Conservation (phyloP, 768 basidiomycete species). For the Termitomyces sp. region DNA sequence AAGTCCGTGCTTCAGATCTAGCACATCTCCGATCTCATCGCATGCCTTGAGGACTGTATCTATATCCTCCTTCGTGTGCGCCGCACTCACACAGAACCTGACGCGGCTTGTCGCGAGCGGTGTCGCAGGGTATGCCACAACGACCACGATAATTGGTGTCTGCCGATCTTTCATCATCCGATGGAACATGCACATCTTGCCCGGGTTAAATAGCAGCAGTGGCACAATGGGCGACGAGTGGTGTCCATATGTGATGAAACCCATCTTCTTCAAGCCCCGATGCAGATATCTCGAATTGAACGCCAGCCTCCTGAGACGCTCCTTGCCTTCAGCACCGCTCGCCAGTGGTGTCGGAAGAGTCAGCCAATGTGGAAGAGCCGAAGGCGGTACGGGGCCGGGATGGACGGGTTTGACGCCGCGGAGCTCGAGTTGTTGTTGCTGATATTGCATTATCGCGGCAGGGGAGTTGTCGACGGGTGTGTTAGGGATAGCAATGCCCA, state of each 20-base stretch:
- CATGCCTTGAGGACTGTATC: constrained; percentile 83
- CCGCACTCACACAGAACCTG: constrained; percentile 90
- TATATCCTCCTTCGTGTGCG: constrained; percentile 97
- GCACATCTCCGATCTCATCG: constrained; percentile 86
- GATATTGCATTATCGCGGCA: constrained; percentile 21
- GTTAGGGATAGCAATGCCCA: constrained; percentile 65
- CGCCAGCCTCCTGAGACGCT: constrained; percentile 82
- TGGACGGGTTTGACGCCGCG: constrained; percentile 42
- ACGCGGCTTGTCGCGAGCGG: constrained; percentile 86
- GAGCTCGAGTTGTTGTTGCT: constrained; percentile 15
- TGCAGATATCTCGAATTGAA: constrained; percentile 96
- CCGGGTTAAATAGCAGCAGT: constrained; percentile 86
- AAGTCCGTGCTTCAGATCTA: constrained; percentile 85
- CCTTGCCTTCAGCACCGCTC: constrained; percentile 81
- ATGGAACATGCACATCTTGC: constrained; percentile 91
- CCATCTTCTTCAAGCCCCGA: constrained; percentile 81
- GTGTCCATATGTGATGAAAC: constrained; percentile 96
- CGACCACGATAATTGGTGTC: constrained; percentile 84
- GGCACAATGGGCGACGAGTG: constrained; percentile 92
- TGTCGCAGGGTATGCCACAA: constrained; percentile 90
- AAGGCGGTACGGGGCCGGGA: constrained; percentile 68
- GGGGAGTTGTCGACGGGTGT: constrained; percentile 30
- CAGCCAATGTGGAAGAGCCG: constrained; percentile 76
- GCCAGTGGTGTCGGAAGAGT: constrained; percentile 67
- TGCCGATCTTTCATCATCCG: constrained; percentile 81